Percentiles rank a stretch among this genome's conserved stretches.
phyloP scores from a whole-genome alignment of 2,329 filamentous ascomycete species.

The Bipolaris cookei region DNA sequence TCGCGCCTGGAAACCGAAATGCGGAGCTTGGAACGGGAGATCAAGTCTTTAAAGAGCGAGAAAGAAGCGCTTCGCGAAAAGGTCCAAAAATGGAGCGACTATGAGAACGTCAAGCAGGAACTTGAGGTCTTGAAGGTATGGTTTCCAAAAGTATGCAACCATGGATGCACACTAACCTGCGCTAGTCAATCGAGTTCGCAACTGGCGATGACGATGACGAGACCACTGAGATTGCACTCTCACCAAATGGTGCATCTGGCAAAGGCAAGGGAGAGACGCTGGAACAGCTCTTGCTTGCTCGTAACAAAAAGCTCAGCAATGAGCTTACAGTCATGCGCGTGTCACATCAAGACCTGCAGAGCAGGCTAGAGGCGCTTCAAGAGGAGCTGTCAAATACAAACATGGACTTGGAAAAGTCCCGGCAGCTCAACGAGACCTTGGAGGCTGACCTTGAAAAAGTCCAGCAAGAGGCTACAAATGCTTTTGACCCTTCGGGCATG shows the following conservation, averaged over 20 bases:
- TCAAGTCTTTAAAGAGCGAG: slow-evolving; percentile 76
- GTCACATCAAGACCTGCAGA: slow-evolving; percentile 90
- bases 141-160: rapidly evolving
- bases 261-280: slow-evolving; percentile 78
- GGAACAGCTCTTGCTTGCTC: slow-evolving; percentile 86
- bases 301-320: slow-evolving; percentile 96
- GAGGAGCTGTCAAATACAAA: slow-evolving; percentile 84
- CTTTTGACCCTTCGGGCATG: slow-evolving; percentile 82
- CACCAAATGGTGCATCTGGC: slow-evolving; percentile 57
- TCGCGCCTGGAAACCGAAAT: slow-evolving; percentile 77
- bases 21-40: slow-evolving; percentile 79
- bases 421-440: slow-evolving; percentile 83
- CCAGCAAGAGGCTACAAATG: slow-evolving; percentile 82
- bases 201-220: slow-evolving; percentile 75
- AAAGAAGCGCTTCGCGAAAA: slow-evolving; percentile 80
- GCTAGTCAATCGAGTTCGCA: slow-evolving; percentile 88
- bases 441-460: slow-evolving; percentile 90
- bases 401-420: slow-evolving; percentile 82
- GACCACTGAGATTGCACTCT: slow-evolving; percentile 42
- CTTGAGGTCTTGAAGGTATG: slow-evolving; percentile 84
- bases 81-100: slow-evolving; percentile 88
- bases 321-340: slow-evolving; percentile 92
- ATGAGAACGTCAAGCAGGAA: slow-evolving; percentile 95
- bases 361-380: slow-evolving; percentile 77
- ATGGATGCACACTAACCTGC: slow-evolving; percentile 16